Conservation (phyloP, 352 stramenopile genomes). For the Globisporangium solare region DNA sequence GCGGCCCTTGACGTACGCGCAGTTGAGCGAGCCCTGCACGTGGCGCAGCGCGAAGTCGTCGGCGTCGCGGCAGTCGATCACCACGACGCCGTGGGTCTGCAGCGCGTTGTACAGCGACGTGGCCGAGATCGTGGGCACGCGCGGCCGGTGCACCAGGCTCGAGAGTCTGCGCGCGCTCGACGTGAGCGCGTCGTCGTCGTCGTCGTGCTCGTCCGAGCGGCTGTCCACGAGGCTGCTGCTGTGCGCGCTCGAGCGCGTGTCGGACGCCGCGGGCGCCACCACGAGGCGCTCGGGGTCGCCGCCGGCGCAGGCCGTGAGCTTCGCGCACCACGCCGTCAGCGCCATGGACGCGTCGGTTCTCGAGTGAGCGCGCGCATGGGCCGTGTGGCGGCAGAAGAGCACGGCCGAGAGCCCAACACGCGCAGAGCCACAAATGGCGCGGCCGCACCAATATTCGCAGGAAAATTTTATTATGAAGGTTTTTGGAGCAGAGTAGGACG, state of each 20-base stretch:
- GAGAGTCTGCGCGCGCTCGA: slow-evolving; percentile 19
- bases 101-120: slow-evolving; percentile 71
- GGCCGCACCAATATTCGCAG: neutral
- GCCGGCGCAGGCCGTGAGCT: slow-evolving; percentile 11
- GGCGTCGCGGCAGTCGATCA: slow-evolving; percentile 61
- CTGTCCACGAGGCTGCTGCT: too few species aligned
- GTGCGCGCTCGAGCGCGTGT: neutral
- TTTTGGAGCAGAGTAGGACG: neutral
- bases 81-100: slow-evolving; percentile 59
- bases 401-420: too few species aligned
- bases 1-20: slow-evolving; percentile 25
- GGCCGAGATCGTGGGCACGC: slow-evolving; percentile 54
- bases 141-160: slow-evolving; percentile 19
- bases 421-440: slow-evolving; percentile 5
- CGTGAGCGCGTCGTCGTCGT: slow-evolving; percentile 6
- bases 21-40: slow-evolving; percentile 53
- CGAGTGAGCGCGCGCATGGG: neutral
- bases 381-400: too few species aligned
- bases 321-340: slow-evolving; percentile 16
- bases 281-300: neutral
- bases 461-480: neutral
- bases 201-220: slow-evolving; percentile 1
- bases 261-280: neutral
- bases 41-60: slow-evolving; percentile 38
- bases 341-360: slow-evolving; percentile 1